phyloP scores from a whole-genome alignment of 2,329 filamentous ascomycete genomes.

The Xylaria sp. region DNA sequence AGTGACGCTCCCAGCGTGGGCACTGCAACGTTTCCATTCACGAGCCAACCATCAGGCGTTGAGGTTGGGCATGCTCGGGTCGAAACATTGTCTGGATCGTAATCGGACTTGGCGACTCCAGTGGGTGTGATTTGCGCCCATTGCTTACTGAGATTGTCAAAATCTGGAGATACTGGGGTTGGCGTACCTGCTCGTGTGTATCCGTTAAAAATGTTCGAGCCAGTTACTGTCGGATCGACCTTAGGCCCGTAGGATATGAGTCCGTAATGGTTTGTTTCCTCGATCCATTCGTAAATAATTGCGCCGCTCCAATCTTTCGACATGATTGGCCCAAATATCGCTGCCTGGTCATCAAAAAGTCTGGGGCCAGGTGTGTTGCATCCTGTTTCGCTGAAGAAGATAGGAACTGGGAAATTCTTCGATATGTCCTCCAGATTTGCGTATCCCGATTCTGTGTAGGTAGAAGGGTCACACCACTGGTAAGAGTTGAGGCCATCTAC shows the following conservation, averaged over 20 bases:
- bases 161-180: slow-evolving; percentile 79
- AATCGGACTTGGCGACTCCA: slow-evolving; percentile 73
- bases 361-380: slow-evolving; percentile 76
- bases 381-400: slow-evolving; percentile 90
- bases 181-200: slow-evolving; percentile 78
- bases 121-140: slow-evolving; percentile 79
- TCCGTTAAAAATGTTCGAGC: slow-evolving; percentile 70
- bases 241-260: slow-evolving; percentile 78
- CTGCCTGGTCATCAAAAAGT: slow-evolving; percentile 76
- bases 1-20: slow-evolving; percentile 73
- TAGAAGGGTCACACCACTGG: slow-evolving; percentile 75
- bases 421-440: slow-evolving; percentile 73
- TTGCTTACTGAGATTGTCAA: slow-evolving; percentile 77
- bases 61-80: slow-evolving; percentile 76
- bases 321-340: slow-evolving; percentile 83
- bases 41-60: slow-evolving; percentile 76
- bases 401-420: slow-evolving; percentile 79
- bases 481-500: slow-evolving; percentile 81
- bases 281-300: slow-evolving; percentile 82
- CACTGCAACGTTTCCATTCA: slow-evolving; percentile 75
- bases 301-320: slow-evolving; percentile 75
- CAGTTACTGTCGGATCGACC: slow-evolving; percentile 63
- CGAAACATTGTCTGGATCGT: slow-evolving; percentile 69
- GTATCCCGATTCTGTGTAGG: slow-evolving; percentile 76
- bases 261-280: slow-evolving; percentile 86